Percentiles rank a stretch among this genome's conserved stretches.
Conservation (phyloP, 2,329 filamentous ascomycete species). For the Elsinoe australis region DNA sequence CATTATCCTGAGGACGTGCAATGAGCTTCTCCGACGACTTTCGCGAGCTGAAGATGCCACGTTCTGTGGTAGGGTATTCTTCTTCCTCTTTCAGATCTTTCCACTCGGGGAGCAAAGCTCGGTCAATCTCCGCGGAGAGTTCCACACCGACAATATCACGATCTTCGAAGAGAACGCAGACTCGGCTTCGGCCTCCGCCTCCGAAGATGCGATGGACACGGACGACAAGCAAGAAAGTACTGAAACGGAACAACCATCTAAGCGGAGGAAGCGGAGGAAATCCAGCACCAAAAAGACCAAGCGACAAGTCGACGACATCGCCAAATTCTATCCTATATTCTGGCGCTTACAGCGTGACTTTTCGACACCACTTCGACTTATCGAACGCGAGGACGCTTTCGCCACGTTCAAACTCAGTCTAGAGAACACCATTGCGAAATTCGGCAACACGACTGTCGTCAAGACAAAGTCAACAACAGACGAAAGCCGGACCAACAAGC, state of each 20-base stretch:
- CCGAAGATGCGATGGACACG: constrained; percentile 20
- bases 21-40: constrained; percentile 83
- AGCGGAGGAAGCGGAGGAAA: constrained; percentile 8
- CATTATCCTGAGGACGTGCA: constrained; percentile 87
- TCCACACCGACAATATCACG: constrained; percentile 90
- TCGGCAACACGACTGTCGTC: constrained; percentile 61
- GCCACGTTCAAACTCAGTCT: constrained; percentile 55
- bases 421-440: constrained; percentile 60
- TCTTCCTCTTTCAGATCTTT: constrained; percentile 97
- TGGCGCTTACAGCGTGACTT: constrained; percentile 91
- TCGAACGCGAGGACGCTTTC: constrained; percentile 59
- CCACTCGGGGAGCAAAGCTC: constrained; percentile 94
- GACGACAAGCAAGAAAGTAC: not conserved
- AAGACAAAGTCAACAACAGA: constrained; percentile 61
- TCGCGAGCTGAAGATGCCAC: constrained; percentile 96
- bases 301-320: constrained; percentile 48
- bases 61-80: constrained; percentile 95
- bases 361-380: constrained; percentile 78
- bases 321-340: constrained; percentile 79
- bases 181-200: constrained; percentile 3
- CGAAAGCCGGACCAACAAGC: constrained; percentile 57
- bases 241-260: constrained; percentile 29
- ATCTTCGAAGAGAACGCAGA: constrained; percentile 58
- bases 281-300: constrained; percentile 20
- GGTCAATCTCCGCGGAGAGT: constrained; percentile 92